Conservation (phyloP, 2,329 filamentous ascomycete genomes). For the Penicillium capsulatum region DNA sequence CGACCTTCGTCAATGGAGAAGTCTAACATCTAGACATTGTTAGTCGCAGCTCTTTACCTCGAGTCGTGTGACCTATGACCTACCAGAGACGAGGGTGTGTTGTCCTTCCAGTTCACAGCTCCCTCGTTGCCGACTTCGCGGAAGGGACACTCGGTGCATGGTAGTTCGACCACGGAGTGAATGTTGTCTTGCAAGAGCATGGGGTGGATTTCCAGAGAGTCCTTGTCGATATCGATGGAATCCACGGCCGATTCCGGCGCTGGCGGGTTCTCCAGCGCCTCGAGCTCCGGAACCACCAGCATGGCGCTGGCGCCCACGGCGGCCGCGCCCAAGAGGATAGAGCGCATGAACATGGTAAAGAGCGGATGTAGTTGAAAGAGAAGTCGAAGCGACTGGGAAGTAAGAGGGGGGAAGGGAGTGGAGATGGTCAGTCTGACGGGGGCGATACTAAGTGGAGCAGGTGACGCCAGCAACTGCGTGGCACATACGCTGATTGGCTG, state of each 20-base stretch:
- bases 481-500: conserved; percentile 8
- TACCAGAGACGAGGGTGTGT: conserved; percentile 37
- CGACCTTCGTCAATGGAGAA: conserved; percentile 34
- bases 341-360: conserved; percentile 36
- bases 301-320: conserved; percentile 37
- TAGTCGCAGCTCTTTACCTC: not conserved
- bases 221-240: conserved; percentile 21
- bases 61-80: conserved; percentile 7
- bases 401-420: conserved; percentile 8
- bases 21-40: conserved; percentile 29
- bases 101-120: conserved; percentile 32
- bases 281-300: conserved; percentile 37
- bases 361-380: conserved; percentile 17
- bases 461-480: conserved; percentile 19
- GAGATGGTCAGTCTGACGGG: conserved; percentile 10
- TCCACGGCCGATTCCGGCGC: conserved; percentile 4
- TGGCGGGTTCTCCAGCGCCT: conserved; percentile 13
- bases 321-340: conserved; percentile 33
- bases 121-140: conserved; percentile 29
- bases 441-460: conserved; percentile 14
- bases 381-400: not conserved
- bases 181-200: conserved; percentile 25
- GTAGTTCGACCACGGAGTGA: conserved; percentile 29
- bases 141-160: conserved; percentile 41
- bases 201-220: conserved; percentile 24